A percentile compares a stretch with the other conserved stretches of the same genome.
Evolutionary conservation across 2,329 filamentous ascomycete species (phyloP).

Genomic region (Ophiostoma perfectum): DNA sequence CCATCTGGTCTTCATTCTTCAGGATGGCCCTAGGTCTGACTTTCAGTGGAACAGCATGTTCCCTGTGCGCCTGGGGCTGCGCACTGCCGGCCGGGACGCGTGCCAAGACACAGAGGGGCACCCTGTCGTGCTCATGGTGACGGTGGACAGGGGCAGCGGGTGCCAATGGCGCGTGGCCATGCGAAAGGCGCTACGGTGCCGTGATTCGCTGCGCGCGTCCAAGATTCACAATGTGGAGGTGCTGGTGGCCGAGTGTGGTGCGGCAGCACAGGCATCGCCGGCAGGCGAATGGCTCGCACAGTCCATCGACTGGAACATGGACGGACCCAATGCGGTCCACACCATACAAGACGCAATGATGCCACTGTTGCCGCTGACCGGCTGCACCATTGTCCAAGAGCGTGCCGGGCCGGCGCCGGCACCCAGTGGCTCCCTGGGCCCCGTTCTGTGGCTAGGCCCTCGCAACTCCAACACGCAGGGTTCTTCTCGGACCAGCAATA

Average conservation of each 20-base stretch:
- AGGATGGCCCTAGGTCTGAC: too few species aligned
- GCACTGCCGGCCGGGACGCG: not conserved
- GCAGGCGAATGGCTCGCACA: not conserved
- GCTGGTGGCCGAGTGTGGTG: not conserved
- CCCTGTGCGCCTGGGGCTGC: not conserved
- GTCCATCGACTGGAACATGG: not conserved
- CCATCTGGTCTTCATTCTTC: too few species aligned
- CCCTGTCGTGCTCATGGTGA: not conserved
- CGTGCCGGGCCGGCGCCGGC: too few species aligned
- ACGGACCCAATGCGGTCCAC: not conserved
- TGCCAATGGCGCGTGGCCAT: not conserved
- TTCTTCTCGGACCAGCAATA: too few species aligned
- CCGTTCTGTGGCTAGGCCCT: too few species aligned
- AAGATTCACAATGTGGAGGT: not conserved
- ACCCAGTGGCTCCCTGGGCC: too few species aligned
- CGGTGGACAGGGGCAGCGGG: not conserved
- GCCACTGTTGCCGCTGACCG: not conserved
- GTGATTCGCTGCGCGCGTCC: not conserved
- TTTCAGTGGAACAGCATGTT: not conserved
- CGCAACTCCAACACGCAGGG: too few species aligned
- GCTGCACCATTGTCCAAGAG: not conserved
- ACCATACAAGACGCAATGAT: not conserved
- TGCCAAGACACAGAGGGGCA: not conserved
- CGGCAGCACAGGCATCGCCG: not conserved
- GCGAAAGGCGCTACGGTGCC: not conserved